Percentiles rank a stretch among this genome's conserved stretches.
phyloP scores from a whole-genome alignment of 1,284 basidiomycete genomes.

The Afroboletus lepidellus region DNA sequence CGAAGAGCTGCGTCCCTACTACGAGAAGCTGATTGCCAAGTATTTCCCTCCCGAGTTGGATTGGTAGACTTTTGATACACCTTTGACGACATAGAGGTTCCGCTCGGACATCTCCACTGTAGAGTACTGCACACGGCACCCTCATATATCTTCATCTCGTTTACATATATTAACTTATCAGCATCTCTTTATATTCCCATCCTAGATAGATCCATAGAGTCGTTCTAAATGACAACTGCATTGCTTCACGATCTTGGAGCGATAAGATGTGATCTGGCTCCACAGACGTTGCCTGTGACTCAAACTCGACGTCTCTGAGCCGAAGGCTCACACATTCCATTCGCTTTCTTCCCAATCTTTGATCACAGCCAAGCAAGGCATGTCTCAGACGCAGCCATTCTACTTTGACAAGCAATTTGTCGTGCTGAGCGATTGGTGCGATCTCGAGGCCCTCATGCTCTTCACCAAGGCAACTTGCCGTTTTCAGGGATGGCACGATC shows the following conservation, averaged over 20 bases:
- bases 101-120: conserved; percentile 3
- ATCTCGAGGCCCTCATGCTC: not conserved
- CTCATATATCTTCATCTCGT: conserved; percentile 1
- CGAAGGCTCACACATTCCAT: not conserved
- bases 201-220: conserved; percentile 8
- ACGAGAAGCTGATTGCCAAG: conserved; percentile 77
- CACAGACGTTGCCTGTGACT: conserved; percentile 14
- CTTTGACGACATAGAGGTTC: conserved; percentile 8
- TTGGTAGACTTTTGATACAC: conserved; percentile 50
- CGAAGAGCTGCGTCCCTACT: conserved; percentile 75
- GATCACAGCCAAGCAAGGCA: not conserved
- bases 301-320: conserved; percentile 1
- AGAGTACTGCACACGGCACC: not conserved
- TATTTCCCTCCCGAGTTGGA: conserved; percentile 80
- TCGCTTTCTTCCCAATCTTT: not conserved
- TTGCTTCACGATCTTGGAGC: conserved; percentile 6
- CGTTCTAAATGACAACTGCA: conserved; percentile 1
- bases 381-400: conserved; percentile 22
- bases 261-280: conserved; percentile 22
- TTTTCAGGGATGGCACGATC: conserved; percentile 87
- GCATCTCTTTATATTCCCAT: not conserved
- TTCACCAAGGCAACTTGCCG: not conserved
- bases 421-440: conserved; percentile 86
- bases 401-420: conserved; percentile 77
- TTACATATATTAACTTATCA: conserved; percentile 21